phyloP scores from a whole-genome alignment of 1,284 basidiomycete genomes.

The Sphagnurus paluster region DNA sequence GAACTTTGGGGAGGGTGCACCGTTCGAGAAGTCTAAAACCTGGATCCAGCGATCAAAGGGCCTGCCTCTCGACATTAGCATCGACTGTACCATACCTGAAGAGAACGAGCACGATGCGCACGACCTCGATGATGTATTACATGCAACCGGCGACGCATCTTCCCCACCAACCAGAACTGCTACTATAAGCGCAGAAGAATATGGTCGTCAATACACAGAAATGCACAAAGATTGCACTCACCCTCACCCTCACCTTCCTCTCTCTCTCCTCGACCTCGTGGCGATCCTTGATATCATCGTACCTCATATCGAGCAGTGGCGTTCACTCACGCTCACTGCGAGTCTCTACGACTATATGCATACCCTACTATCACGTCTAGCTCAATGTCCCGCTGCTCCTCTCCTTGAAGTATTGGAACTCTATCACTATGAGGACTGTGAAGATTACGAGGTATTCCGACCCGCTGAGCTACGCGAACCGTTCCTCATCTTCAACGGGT shows the following conservation, averaged over 20 bases:
- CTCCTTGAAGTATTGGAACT: conserved; percentile 51
- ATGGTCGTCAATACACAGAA: conserved; percentile 12
- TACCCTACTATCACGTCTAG: conserved; percentile 40
- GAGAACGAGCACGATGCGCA: conserved; percentile 26
- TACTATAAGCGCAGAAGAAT: neutral
- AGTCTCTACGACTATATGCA: conserved; percentile 48
- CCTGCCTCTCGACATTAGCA: conserved; percentile 45
- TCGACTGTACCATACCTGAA: conserved; percentile 38
- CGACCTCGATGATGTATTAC: conserved; percentile 17
- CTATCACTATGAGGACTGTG: conserved; percentile 48
- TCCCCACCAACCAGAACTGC: neutral
- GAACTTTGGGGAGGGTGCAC: conserved; percentile 29
- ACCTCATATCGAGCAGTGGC: conserved; percentile 55
- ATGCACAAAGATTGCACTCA: conserved; percentile 18
- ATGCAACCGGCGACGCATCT: neutral
- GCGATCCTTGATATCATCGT: conserved; percentile 48
- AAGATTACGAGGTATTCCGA: conserved; percentile 40
- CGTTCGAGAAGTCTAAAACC: conserved; percentile 38
- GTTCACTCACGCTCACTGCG: conserved; percentile 43
- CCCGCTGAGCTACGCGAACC: conserved; percentile 33
- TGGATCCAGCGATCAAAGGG: conserved; percentile 49
- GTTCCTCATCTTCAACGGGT: conserved; percentile 52
- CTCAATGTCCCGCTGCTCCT: conserved; percentile 44
- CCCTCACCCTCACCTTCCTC: conserved; percentile 17
- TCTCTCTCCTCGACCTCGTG: conserved; percentile 26